Evolutionary conservation across 1,139 yeast genomes (phyloP).

Genomic region (Blastobotrys persicus): DNA sequence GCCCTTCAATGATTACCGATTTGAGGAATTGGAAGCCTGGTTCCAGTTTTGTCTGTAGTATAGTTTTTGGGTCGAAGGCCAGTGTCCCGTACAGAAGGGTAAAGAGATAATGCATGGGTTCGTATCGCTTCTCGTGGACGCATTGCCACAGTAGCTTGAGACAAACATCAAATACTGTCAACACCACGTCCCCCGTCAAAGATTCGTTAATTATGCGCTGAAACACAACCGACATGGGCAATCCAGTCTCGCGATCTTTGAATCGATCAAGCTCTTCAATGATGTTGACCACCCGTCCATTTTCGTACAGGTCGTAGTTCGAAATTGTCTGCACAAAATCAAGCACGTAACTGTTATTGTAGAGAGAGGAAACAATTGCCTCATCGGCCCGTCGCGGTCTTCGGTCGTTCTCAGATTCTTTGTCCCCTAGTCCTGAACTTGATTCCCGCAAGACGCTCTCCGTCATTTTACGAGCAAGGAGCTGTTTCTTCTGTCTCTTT

Average conservation of each 20-base stretch:
- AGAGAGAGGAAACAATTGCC: constrained; percentile 2
- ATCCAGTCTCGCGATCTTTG: not conserved
- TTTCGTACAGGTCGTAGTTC: constrained; percentile 27
- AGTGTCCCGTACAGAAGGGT: not conserved
- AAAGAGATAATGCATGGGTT: constrained; percentile 1
- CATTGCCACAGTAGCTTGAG: constrained; percentile 2
- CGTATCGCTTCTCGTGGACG: not conserved
- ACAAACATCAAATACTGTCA: not conserved
- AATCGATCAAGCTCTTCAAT: constrained; percentile 1
- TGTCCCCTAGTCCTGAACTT: not conserved
- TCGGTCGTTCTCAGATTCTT: no score
- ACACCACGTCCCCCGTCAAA: not conserved
- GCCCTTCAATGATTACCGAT: not conserved
- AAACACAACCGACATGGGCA: constrained; percentile 1
- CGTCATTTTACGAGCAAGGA: constrained; percentile 12
- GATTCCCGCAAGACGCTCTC: not conserved
- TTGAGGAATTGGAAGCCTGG: constrained; percentile 3
- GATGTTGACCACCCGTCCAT: not conserved
- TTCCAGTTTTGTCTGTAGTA: not conserved
- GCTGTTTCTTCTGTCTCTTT: constrained; percentile 16
- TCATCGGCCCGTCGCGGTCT: not conserved
- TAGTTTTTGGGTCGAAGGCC: not conserved
- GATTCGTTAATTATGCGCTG: not conserved
- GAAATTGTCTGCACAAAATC: constrained; percentile 51
- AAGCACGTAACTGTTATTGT: constrained; percentile 43